These are phyloP conservation scores for Straminergon stramineum DNA, from an alignment of 225 moss, liverwort and hornwort species.

Conservation along the genomic window DNA sequence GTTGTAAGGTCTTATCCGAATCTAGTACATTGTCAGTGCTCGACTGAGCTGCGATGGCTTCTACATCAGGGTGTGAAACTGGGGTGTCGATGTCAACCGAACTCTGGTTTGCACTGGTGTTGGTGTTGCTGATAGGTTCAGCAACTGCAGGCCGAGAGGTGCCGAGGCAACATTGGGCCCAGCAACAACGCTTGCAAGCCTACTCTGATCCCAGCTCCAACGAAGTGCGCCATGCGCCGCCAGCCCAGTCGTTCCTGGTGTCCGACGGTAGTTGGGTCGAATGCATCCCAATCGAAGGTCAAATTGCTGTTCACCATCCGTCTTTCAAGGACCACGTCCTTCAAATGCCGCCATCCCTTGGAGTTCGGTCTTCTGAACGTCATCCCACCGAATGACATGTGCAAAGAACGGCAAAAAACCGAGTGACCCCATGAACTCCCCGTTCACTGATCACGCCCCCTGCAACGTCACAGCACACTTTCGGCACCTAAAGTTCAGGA, in stretches of 20 bases:
- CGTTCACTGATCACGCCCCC: no score
- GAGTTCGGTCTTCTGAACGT: neutral
- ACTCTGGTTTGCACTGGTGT: neutral
- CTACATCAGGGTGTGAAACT: neutral
- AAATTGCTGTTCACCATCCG: conserved; percentile 24
- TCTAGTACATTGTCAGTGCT: no score
- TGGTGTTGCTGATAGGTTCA: neutral
- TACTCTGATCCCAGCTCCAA: neutral
- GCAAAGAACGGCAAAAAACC: no score
- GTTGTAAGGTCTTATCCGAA: neutral
- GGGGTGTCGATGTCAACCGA: neutral
- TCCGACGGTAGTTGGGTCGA: conserved; percentile 25
- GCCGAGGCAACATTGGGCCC: neutral
- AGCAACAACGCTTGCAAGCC: neutral
- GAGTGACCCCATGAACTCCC: no score
- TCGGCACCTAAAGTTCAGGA: no score
- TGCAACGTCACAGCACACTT: no score
- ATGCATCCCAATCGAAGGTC: conserved; percentile 21
- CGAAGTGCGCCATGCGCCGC: neutral
- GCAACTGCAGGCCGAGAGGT: neutral
- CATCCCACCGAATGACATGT: no score
- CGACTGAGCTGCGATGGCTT: neutral
- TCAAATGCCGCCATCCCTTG: neutral
- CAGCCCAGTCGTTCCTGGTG: conserved; percentile 1
- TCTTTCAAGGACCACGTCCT: conserved; percentile 14